phyloP scores from a whole-genome alignment of 129 eudicot species.

The Flaveria brownii region DNA sequence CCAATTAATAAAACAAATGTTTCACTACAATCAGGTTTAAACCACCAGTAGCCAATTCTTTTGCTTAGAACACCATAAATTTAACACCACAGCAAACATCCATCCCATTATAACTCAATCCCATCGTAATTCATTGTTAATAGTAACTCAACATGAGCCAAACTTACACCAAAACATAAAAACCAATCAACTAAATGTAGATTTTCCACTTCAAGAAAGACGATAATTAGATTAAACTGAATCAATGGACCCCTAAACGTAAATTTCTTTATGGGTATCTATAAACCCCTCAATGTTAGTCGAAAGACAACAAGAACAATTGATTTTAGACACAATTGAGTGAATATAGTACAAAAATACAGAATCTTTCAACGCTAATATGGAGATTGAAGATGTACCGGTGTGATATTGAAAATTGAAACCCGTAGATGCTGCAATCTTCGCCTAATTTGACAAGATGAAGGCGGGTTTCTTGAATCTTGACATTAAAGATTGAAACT shows the following conservation, averaged over 20 bases:
- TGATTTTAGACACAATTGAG: background rate
- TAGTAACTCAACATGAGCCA: too few species aligned
- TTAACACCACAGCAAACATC: background rate
- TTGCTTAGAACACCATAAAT: background rate
- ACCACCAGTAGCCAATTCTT: background rate
- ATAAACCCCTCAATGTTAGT: background rate
- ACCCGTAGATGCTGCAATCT: slow-evolving; percentile 10
- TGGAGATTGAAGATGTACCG: slow-evolving; percentile 24
- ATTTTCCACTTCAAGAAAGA: too few species aligned
- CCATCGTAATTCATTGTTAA: background rate
- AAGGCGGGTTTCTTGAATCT: slow-evolving; percentile 1
- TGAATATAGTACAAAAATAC: slow-evolving; percentile 13
- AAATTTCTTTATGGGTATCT: background rate
- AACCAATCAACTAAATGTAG: too few species aligned
- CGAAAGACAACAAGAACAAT: slow-evolving; percentile 4
- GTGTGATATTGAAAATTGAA: background rate
- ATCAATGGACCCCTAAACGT: slow-evolving; percentile 3
- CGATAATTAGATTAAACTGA: background rate
- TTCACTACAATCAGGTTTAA: background rate
- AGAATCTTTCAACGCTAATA: slow-evolving; percentile 4
- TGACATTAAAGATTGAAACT: slow-evolving; percentile 21
- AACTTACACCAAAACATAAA: too few species aligned
- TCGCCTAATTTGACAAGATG: slow-evolving; percentile 1
- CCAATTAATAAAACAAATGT: background rate
- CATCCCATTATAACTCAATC: background rate